A percentile compares a stretch with the other conserved stretches of the same genome.
Evolutionary conservation across 2,329 filamentous ascomycete genomes (phyloP).

Genomic region (Cryphonectria carpinicola): DNA sequence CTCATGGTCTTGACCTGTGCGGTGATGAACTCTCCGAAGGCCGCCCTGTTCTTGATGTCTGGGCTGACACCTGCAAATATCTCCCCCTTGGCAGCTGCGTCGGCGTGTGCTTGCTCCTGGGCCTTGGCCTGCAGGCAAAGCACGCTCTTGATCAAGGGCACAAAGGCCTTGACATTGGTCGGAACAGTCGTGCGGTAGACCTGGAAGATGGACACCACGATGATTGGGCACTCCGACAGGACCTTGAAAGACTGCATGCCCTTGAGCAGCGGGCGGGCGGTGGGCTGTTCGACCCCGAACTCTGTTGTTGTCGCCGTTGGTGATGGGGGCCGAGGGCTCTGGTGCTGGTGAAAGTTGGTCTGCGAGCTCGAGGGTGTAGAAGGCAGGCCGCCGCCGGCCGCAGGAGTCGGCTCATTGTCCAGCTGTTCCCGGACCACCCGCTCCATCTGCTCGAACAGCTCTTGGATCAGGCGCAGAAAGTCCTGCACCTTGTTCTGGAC

Average conservation of each 20-base stretch:
- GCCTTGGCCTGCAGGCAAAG: conserved; percentile 87
- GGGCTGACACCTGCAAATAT: conserved; percentile 93
- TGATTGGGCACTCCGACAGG: conserved; percentile 95
- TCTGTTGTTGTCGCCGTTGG: conserved; percentile 83
- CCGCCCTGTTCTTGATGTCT: conserved; percentile 88
- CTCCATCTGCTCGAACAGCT: conserved; percentile 95
- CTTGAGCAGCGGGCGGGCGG: conserved; percentile 76
- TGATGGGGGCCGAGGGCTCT: conserved; percentile 83
- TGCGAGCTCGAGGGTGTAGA: conserved; percentile 69
- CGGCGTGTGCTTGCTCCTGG: conserved; percentile 87
- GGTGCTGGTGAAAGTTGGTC: conserved; percentile 68
- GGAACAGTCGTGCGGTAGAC: conserved; percentile 80
- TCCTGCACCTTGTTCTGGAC: conserved; percentile 79
- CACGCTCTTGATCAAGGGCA: conserved; percentile 90
- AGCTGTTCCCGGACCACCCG: conserved; percentile 94
- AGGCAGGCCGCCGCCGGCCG: conserved; percentile 61
- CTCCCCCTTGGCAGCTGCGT: conserved; percentile 76
- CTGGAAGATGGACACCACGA: conserved; percentile 97
- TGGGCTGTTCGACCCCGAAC: conserved; percentile 81
- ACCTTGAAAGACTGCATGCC: conserved; percentile 99
- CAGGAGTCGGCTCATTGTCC: conserved; percentile 69
- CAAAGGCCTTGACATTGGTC: conserved; percentile 87
- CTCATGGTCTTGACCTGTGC: conserved; percentile 99
- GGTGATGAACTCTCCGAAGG: conserved; percentile 97
- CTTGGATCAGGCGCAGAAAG: conserved; percentile 89